phyloP scores from a whole-genome alignment of 2,329 filamentous ascomycete species.

The Alternaria sp. region DNA sequence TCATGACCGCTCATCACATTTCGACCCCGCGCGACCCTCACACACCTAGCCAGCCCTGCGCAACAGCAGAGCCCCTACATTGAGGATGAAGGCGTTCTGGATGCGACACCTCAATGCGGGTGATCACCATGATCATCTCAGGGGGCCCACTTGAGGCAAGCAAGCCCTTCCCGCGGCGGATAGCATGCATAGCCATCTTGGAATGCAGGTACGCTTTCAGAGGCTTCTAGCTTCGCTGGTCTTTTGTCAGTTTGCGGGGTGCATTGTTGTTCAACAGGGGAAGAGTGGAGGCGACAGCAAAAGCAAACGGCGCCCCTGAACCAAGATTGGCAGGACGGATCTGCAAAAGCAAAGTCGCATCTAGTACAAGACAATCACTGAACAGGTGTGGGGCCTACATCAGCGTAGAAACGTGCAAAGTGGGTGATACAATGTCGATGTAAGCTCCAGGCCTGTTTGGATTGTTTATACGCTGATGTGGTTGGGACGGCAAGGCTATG shows the following conservation, averaged over 20 bases:
- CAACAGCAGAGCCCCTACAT: background rate
- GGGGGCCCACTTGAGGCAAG: background rate
- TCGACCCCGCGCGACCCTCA: background rate
- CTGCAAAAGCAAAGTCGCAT: background rate
- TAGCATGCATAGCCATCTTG: background rate
- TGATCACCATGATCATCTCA: background rate
- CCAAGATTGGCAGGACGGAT: background rate
- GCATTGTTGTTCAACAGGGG: constrained; percentile 1
- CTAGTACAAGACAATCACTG: accelerated
- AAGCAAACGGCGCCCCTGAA: background rate
- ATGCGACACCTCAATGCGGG: background rate
- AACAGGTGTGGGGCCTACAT: background rate
- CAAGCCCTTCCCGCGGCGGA: background rate
- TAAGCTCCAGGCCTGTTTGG: background rate
- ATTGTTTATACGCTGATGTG: background rate
- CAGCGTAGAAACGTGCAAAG: background rate
- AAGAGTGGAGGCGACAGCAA: background rate
- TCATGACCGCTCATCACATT: background rate
- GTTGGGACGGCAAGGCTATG: background rate
- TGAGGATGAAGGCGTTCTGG: background rate
- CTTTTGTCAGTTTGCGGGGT: background rate
- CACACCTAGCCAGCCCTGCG: background rate
- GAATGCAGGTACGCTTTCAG: background rate
- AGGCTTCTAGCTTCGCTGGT: background rate
- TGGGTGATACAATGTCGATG: background rate